Evolutionary conservation across 495 filamentous ascomycete species (phyloP), one percentile per base, ranked within the genome.

Genomic region (Daldinia vernicosa): DNA sequence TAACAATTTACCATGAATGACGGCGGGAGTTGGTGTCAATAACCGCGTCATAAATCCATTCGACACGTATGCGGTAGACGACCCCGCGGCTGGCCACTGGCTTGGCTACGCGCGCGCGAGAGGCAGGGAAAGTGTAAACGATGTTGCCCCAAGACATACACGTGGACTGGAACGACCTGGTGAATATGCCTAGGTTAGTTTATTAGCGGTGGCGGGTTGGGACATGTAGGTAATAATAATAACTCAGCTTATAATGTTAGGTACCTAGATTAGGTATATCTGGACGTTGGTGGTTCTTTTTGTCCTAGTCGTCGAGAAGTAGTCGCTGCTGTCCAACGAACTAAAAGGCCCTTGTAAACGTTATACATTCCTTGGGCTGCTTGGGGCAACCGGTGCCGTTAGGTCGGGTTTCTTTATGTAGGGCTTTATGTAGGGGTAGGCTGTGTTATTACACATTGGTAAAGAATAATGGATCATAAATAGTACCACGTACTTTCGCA

Each of bases 311-410:
- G 17, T 28, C 9, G n/a, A 35, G 17, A 35, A 26, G 7, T 37
- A 56, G 53, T 56, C n/a, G 45, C 22, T 50, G 28, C 15, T 61
- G 35, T 47, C 52, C 45, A 24, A 47, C 47, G 40, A 55, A 54
- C 67, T 43, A 57, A 58, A 47, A 56, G 40, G n/a, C 27, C 56
- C 45, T 43, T 35, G 26, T 24, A 32, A 19, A 45, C 43, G 53
- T 43, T 60, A 64, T 56, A 15, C 50, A 60, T 72, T 47, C 14
- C 40, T 62, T n/a, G n/a, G n/a, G n/a, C n/a, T n/a, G n/a, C n/a
- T 27, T 47, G 59, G 35, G 26, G 52, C 33, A 67, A 55, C 30
- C 27, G 60, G 60, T 72, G 40, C 70, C 70, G 70, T 61, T 64
- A 68, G 60, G 33, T 58, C 53, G 65, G 70, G 65, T 45, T 59